These are phyloP conservation scores for Cercophora scortea DNA, from an alignment of 495 filamentous ascomycete species.

Conservation along the genomic window DNA sequence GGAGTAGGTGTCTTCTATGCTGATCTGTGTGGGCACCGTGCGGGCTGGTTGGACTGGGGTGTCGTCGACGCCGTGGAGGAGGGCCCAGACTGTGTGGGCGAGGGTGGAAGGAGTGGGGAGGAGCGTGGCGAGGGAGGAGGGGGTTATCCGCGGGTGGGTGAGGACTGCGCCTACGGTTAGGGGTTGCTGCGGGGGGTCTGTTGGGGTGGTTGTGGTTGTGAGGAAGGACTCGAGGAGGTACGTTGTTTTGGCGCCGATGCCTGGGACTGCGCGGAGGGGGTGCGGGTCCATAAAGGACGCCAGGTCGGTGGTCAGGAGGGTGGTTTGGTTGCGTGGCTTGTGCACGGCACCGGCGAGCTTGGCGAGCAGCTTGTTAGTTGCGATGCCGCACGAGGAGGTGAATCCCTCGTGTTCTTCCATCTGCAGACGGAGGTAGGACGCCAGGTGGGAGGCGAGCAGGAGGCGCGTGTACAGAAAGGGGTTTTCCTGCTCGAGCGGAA, in stretches of 20 bases:
- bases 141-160: conserved; percentile 48
- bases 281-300: conserved; percentile 64
- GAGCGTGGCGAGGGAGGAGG: conserved; percentile 52
- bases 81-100: conserved; percentile 51
- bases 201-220: too few relatives aligned
- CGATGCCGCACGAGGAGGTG: conserved; percentile 79
- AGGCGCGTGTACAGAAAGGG: conserved; percentile 44
- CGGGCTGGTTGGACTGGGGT: conserved; percentile 62
- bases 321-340: conserved; percentile 82
- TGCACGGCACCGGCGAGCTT: conserved; percentile 80
- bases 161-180: conserved; percentile 64
- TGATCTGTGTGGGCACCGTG: conserved; percentile 78
- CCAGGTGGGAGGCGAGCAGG: conserved; percentile 66
- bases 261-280: conserved; percentile 74
- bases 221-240: conserved; percentile 54
- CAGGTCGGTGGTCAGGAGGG: conserved; percentile 56
- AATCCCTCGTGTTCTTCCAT: conserved; percentile 69
- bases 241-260: conserved; percentile 74
- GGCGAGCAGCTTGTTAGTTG: conserved; percentile 74
- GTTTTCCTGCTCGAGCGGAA: conserved; percentile 1
- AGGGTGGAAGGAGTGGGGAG: conserved; percentile 63
- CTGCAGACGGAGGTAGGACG: conserved; percentile 57
- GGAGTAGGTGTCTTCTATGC: conserved; percentile 83
- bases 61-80: conserved; percentile 56
- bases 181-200: too few relatives aligned